These are phyloP conservation scores for Physaria fendleri DNA, from an alignment of 345 rosid genomes.

Conservation along the genomic window DNA sequence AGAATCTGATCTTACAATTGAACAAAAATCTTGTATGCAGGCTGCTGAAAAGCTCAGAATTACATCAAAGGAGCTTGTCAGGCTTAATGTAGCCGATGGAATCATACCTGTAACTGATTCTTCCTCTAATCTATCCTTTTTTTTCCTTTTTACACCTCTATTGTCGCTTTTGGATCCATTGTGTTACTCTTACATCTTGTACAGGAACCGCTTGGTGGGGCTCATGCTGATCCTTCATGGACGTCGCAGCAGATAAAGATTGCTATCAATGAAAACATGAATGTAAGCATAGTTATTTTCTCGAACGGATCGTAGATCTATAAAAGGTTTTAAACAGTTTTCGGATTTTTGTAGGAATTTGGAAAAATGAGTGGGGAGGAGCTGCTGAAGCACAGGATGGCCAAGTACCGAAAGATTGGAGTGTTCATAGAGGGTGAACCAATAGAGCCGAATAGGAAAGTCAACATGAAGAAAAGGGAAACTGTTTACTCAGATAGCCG, in stretches of 20 bases:
- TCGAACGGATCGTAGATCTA: neutral
- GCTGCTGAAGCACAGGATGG: constrained; percentile 64
- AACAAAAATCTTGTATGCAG: constrained; percentile 38
- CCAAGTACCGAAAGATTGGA: constrained; percentile 82
- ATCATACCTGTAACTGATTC: constrained; percentile 60
- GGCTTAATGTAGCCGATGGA: constrained; percentile 77
- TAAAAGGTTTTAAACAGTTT: neutral
- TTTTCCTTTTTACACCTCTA: constrained; percentile 3
- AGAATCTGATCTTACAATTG: neutral
- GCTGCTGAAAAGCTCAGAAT: constrained; percentile 92
- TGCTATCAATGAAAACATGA: constrained; percentile 69
- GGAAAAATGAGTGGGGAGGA: constrained; percentile 53
- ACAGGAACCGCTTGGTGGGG: constrained; percentile 96
- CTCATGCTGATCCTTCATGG: constrained; percentile 86
- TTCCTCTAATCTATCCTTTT: neutral
- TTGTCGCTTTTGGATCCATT: neutral
- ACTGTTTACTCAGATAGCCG: constrained; percentile 34
- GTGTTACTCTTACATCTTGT: constrained; percentile 11
- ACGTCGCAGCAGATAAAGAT: constrained; percentile 81
- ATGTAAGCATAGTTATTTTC: constrained; percentile 41
- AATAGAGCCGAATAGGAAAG: constrained; percentile 53
- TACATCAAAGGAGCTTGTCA: constrained; percentile 66
- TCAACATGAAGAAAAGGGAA: constrained; percentile 71
- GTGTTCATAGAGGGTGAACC: constrained; percentile 60
- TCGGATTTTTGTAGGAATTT: constrained; percentile 54